These are phyloP conservation scores for Naganishia kalamii DNA, from an alignment of 768 basidiomycete genomes.

Conservation along the genomic window DNA sequence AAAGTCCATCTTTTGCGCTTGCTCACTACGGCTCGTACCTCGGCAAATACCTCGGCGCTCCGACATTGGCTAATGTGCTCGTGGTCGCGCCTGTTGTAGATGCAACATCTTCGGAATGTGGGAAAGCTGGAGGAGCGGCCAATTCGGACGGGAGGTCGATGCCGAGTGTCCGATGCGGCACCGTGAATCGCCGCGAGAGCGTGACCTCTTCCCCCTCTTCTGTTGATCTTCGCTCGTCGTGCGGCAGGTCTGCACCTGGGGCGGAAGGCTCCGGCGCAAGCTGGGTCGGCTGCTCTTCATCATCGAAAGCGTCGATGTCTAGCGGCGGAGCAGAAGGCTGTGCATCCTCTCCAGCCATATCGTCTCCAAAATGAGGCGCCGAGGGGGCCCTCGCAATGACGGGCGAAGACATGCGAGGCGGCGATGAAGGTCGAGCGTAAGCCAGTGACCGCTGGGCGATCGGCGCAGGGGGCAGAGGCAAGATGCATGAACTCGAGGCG, in stretches of 20 bases:
- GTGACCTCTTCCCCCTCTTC: not conserved
- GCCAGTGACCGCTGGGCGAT: slow-evolving; percentile 19
- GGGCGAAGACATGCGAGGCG: slow-evolving; percentile 5
- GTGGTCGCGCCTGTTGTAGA: not conserved
- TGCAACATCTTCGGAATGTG: not conserved
- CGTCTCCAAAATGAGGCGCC: slow-evolving; percentile 23
- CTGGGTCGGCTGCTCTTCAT: not conserved
- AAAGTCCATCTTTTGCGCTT: too few relatives aligned
- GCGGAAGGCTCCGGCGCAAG: not conserved
- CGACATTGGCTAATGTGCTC: not conserved
- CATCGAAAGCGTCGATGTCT: not conserved
- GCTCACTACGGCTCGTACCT: slow-evolving; percentile 36
- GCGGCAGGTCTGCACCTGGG: not conserved
- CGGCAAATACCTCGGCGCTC: slow-evolving; percentile 25
- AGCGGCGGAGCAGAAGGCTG: slow-evolving; percentile 15
- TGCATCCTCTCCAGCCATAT: not conserved
- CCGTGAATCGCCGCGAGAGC: not conserved
- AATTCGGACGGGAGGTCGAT: slow-evolving; percentile 1
- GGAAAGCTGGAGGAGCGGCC: slow-evolving; percentile 1
- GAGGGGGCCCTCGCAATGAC: slow-evolving; percentile 20
- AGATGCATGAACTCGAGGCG: not conserved
- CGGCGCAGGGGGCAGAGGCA: slow-evolving; percentile 23
- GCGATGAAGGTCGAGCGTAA: slow-evolving; percentile 15
- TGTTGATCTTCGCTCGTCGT: not conserved
- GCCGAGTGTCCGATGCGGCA: slow-evolving; percentile 1